These are phyloP conservation scores for Stagonosporopsis rhizophila DNA, from an alignment of 2,329 filamentous ascomycete species.

Conservation along the genomic window DNA sequence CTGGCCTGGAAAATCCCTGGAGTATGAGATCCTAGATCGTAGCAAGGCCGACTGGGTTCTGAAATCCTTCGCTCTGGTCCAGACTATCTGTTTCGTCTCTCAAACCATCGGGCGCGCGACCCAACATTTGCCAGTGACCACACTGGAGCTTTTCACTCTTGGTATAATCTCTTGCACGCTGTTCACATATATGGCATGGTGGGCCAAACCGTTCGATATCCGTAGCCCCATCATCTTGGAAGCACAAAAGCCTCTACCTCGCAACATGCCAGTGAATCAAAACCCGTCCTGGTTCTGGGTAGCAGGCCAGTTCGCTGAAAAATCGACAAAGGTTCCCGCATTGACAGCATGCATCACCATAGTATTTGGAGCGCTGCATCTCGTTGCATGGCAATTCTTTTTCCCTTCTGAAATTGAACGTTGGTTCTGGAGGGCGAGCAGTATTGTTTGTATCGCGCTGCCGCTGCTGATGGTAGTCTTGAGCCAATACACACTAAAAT, in stretches of 20 bases:
- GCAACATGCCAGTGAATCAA: too few relatives aligned
- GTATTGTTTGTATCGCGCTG: neutral
- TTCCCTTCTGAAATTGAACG: conserved; percentile 4
- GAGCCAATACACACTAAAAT: too few relatives aligned
- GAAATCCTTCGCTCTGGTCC: neutral
- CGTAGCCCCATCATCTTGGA: conserved; percentile 12
- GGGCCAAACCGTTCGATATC: conserved; percentile 28
- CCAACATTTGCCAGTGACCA: conserved; percentile 17
- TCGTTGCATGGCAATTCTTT: neutral
- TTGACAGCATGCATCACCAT: neutral
- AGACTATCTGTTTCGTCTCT: neutral
- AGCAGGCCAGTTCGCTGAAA: too few relatives aligned
- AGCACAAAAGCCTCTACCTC: neutral
- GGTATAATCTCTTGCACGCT: conserved; percentile 23
- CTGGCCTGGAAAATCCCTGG: neutral
- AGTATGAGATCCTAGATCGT: neutral
- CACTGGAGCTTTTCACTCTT: conserved; percentile 30
- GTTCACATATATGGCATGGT: conserved; percentile 15
- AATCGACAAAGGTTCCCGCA: too few relatives aligned
- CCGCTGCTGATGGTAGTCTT: neutral
- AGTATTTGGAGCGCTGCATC: neutral
- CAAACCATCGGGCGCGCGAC: conserved; percentile 4
- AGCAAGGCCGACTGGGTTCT: neutral
- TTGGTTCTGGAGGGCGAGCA: conserved; percentile 22
- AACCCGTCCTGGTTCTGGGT: too few relatives aligned